Evolutionary conservation across 2,329 filamentous ascomycete genomes (phyloP), one percentile per base, ranked within the genome.

Genomic region (Atkinsonella texensis): DNA sequence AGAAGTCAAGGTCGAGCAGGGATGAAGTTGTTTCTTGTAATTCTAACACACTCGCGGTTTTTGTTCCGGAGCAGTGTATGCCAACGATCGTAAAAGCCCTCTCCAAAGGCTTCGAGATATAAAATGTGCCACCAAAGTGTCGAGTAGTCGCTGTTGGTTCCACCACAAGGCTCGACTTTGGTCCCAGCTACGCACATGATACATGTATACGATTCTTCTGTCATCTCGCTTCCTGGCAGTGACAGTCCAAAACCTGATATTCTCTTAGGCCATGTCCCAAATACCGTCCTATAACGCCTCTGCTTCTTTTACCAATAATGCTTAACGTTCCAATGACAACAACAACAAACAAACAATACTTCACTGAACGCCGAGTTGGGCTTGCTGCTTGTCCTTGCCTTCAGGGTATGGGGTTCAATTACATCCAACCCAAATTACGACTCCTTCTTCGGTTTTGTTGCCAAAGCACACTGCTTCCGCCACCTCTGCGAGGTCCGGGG

Each of bases 371-470:
- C 28, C 28, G 28, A 28, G 28, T 28, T 6, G 7, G 31, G 18
- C 2, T 15, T 35, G 17, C 44, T 46, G 18, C 11, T 28, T 32
- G 28, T 33, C 15, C 5, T 8, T 28, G 28, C 28, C 28, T 8
- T 8, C 7, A 28, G 28, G 8, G 41, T 11, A 49, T 3, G 9
- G 47, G 28, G 10, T 18, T 35, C 9, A 4, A 40, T 68, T 59
- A 74, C 64, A 72, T 66, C 72, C 72, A 74, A 65, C 70, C 71
- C 55, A 74, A 53, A 60, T 72, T 77, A 49, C 74, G 66, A 55
- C 66, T 68, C 54, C 71, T 71, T 51, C 69, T 68, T 52, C 74
- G 66, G 49, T 76, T 76, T 63, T 79, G 75, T 62, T 79, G 75
- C 75, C 75, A 79, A 39, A 79, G 62, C 5, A 74, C 74, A 42